Evolutionary conservation across 495 filamentous ascomycete genomes (phyloP), one percentile per base, ranked within the genome.

Genomic region (Xylaria curta): DNA sequence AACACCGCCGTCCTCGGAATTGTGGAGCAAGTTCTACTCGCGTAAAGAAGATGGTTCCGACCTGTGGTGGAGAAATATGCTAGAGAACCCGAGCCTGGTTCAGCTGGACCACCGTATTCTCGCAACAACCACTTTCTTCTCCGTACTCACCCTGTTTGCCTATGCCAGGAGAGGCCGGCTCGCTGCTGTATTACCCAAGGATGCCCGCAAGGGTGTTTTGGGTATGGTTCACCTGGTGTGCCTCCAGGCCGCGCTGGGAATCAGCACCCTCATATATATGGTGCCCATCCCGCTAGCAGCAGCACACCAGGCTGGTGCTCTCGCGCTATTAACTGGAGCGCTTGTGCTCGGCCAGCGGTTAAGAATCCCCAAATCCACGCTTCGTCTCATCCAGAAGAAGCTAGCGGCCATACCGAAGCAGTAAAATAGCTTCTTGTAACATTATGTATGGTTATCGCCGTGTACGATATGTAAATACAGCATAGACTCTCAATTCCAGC

Each of bases 61-160:
- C 77, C 81, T 97, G 47, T 93, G 91, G 89, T 99, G 96, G 96
- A 89, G 96, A 73, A 99, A 98, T 84, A 90, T 94, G 88, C 90
- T 97, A 13, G 96, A 98, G 85, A 99, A 99, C 82, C 97, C 96
- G 10, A 94, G 93, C 0, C 86, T 95, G 10, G 96, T 97, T 12
- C 96, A 99, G 80, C 88, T 99, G 31, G 93, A 99, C 80, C 96
- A 99, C 84, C 90, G 96, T n/a, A 91, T 95, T 71, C 85, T 97
- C 21, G 96, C 96, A 59, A 93, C 88, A 65, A 94, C 92, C 2
- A 97, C 97, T 9, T 97, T 98, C 82, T 91, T 90, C 21, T 88
- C 91, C 68, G 88, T 98, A 59, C 83, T 95, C 56, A 87, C 88
- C 2, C 84, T 98, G 15, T 94, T 91, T 81, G 89, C 87, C 12